Evolutionary conservation across 805 yeast species (phyloP).

Genomic region (Cyberlindnera samutprakarnensis): DNA sequence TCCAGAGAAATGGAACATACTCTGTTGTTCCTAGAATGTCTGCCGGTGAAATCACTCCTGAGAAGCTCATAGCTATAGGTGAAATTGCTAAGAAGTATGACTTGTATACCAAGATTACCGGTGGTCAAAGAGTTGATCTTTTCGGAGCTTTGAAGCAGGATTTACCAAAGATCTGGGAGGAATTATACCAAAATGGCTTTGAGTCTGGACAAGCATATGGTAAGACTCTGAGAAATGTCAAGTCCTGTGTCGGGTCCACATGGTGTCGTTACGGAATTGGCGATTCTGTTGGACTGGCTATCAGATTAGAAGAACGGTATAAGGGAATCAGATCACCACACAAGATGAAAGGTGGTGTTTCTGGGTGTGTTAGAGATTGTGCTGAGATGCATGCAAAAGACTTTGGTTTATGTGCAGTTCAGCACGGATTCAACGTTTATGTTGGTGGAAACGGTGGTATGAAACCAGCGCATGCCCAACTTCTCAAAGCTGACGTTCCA

Average conservation of each 20-base stretch:
- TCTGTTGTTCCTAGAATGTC: constrained; percentile 31
- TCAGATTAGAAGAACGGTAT: constrained; percentile 29
- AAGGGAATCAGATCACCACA: constrained; percentile 32
- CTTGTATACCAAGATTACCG: constrained; percentile 29
- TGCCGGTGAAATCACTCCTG: constrained; percentile 33
- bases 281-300: constrained; percentile 31
- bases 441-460: constrained; percentile 35
- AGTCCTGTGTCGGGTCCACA: constrained; percentile 32
- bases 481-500: constrained; percentile 26
- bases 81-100: constrained; percentile 26
- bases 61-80: constrained; percentile 28
- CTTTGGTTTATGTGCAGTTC: constrained; percentile 31
- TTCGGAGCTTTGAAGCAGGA: constrained; percentile 29
- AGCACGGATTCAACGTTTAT: constrained; percentile 28
- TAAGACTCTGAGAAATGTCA: constrained; percentile 28
- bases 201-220: constrained; percentile 34
- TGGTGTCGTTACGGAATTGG: constrained; percentile 34
- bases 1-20: constrained; percentile 31
- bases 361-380: constrained; percentile 32
- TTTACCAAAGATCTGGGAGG: constrained; percentile 26
- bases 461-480: constrained; percentile 32
- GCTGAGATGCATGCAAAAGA: constrained; percentile 32
- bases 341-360: constrained; percentile 31
- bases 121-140: constrained; percentile 29
- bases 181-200: constrained; percentile 25